Percentiles rank a stretch among this genome's conserved stretches.
These are phyloP conservation scores for sunflower (Helianthus annuus) DNA, from an alignment of 129 eudicot genomes.

Conservation along the genomic window DNA sequence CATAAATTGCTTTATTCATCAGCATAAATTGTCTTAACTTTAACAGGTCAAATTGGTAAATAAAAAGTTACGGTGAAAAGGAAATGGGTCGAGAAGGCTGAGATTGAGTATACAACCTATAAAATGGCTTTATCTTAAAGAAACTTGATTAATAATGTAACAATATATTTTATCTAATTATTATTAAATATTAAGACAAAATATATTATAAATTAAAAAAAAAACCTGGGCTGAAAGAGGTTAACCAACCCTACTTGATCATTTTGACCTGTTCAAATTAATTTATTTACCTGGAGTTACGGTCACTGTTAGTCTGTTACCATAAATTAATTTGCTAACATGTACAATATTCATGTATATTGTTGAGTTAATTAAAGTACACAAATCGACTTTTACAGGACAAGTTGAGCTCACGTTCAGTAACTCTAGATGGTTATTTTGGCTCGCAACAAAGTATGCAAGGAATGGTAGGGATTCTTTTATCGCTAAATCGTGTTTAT, in stretches of 20 bases:
- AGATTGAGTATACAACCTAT: background rate
- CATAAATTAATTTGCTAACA: background rate
- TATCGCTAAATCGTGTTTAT: background rate
- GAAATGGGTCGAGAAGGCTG: background rate
- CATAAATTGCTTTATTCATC: background rate
- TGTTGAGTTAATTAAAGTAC: background rate
- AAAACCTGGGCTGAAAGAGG: background rate
- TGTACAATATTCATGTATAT: background rate
- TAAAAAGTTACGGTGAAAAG: background rate
- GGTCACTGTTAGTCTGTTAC: background rate
- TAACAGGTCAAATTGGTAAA: background rate
- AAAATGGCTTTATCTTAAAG: background rate
- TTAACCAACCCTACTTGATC: background rate
- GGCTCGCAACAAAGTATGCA: slow-evolving; percentile 77
- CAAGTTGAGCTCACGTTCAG: slow-evolving; percentile 70
- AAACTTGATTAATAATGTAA: background rate
- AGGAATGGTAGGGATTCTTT: slow-evolving; percentile 71
- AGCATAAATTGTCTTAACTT: background rate
- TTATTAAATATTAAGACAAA: background rate
- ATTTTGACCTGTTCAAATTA: background rate
- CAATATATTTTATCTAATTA: background rate
- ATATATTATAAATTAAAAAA: background rate
- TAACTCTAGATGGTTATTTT: slow-evolving; percentile 73
- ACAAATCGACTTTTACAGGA: slow-evolving; percentile 50
- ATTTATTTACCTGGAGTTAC: background rate